Base-by-base conservation (phyloP, 2,329 filamentous ascomycete species). In the Byssothecium circinans region DNA sequence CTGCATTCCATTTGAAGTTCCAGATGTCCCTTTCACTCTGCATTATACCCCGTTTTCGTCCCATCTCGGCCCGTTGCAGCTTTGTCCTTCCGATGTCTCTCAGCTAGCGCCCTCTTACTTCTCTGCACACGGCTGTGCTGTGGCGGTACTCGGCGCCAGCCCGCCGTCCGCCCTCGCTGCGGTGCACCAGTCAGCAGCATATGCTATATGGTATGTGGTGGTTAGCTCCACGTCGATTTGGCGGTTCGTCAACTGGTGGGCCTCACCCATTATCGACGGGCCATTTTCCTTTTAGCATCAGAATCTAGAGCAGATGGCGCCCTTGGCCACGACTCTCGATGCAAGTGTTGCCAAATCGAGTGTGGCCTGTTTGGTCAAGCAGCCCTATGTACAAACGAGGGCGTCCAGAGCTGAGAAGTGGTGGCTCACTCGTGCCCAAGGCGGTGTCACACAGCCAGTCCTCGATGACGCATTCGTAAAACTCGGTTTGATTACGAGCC, bases 31-130 rank as follows among this genome's bases (percentile, higher is more conserved):
- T n/a, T n/a, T n/a, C n/a, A n/a, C n/a, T n/a, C n/a, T n/a, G n/a
- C n/a, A n/a, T 25, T 10, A 25, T 25, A 25, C 10, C 6, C 23
- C 23, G 6, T 25, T 25, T 68, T 19, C 15, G 19, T 36, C 34
- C 14, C 19, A 18, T 36, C 18, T 19, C 34, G 14, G 7, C 34
- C 14, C 34, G 8, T 36, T 18, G 17, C 19, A 5, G 4, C 10
- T 22, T 22, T 19, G 15, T 36, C 34, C 14, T 19, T 36, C 15
- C 3, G 14, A 11, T n/a, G 8, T 36, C 14, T 36, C 10, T 32
- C 29, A 14, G 6, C 11, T 27, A 7, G 25, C 25, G 25, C 11
- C 6, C 11, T 11, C 11, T 27, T 27, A n/a, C n/a, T 27, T 27
- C 11, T 11, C 29, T 12, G 4, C 29, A 14, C 14, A 32, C 29